Evolutionary conservation across 176 grass and related monocot genomes (phyloP).

Genomic region (Hsuehochloa calcarea): DNA sequence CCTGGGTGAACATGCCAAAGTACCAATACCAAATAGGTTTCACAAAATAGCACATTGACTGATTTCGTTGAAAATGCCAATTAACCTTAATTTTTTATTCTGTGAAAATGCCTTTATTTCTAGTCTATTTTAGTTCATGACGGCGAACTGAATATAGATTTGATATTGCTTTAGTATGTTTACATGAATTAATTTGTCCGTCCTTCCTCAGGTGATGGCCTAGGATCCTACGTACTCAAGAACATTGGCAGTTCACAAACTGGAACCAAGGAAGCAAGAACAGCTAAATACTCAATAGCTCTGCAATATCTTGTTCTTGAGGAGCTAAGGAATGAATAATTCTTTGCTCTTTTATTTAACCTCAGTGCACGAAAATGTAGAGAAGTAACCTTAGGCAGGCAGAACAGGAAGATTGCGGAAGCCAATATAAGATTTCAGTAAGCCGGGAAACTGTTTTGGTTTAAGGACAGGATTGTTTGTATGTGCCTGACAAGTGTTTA

Average conservation of each 20-base stretch:
- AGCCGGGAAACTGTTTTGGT: neutral
- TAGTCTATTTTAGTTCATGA: neutral
- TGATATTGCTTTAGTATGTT: conserved; percentile 16
- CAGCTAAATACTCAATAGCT: conserved; percentile 79
- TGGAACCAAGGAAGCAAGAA: conserved; percentile 41
- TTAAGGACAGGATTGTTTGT: neutral
- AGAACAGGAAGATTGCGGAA: neutral
- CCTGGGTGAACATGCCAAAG: neutral
- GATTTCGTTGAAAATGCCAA: conserved; percentile 12
- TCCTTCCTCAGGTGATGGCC: conserved; percentile 46
- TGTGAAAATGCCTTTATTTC: neutral
- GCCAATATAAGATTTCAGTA: neutral
- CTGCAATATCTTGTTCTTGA: conserved; percentile 73
- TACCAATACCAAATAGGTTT: conserved; percentile 8
- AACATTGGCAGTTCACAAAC: conserved; percentile 38
- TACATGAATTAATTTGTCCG: conserved; percentile 2
- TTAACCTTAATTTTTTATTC: neutral
- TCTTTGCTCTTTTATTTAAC: neutral
- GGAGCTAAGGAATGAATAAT: conserved; percentile 44
- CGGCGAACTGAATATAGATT: neutral
- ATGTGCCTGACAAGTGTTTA: neutral
- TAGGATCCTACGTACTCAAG: conserved; percentile 57
- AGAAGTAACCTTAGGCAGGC: neutral
- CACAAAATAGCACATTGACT: neutral
- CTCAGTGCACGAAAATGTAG: neutral